phyloP scores from a whole-genome alignment of 2,329 filamentous ascomycete species.

The Xylaria sp. region DNA sequence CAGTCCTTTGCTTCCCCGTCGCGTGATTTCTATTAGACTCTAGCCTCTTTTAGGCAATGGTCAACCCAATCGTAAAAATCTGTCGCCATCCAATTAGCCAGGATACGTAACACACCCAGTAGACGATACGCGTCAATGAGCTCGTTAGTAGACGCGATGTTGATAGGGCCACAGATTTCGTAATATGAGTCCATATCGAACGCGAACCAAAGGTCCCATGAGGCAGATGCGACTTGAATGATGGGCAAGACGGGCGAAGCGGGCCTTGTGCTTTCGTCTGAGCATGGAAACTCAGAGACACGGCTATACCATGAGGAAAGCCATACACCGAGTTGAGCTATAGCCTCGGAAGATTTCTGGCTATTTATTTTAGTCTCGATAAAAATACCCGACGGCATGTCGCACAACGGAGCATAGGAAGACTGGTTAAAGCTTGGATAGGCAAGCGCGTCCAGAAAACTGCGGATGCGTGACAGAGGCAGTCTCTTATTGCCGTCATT shows the following conservation, averaged over 20 bases:
- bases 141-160: constrained; percentile 1
- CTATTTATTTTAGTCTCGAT: constrained; percentile 15
- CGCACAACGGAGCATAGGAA: constrained; percentile 1
- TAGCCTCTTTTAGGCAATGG: constrained; percentile 1
- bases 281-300: constrained; percentile 17
- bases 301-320: constrained; percentile 20
- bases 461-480: background rate
- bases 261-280: background rate
- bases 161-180: constrained; percentile 12
- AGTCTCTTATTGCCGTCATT: background rate
- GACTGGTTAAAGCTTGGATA: constrained; percentile 23
- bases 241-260: constrained; percentile 5
- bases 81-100: constrained; percentile 18
- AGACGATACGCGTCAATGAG: constrained; percentile 17
- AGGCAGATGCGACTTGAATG: background rate
- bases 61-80: constrained; percentile 20
- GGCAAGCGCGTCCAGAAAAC: background rate
- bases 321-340: constrained; percentile 19
- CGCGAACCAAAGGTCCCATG: constrained; percentile 6
- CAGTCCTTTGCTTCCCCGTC: too few relatives aligned
- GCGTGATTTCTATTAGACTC: background rate
- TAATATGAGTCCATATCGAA: constrained; percentile 14
- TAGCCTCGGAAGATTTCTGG: background rate
- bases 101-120: constrained; percentile 18
- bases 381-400: constrained; percentile 8